Percentiles rank a stretch among this genome's conserved stretches.
phyloP scores from a whole-genome alignment of 805 yeast species.

The Sugiyamaella americana region DNA sequence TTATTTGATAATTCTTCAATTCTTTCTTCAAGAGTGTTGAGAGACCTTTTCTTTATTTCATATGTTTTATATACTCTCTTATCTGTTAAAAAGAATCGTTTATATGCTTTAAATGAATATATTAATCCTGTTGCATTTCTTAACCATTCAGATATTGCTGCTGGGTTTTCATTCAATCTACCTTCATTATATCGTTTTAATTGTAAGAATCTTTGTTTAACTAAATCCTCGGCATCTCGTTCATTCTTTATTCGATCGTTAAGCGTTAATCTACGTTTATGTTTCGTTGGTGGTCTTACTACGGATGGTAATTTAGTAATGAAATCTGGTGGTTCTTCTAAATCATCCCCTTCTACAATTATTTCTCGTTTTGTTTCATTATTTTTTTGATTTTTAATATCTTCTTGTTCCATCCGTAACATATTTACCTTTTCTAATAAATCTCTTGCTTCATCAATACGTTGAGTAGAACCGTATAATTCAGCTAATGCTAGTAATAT shows the following conservation, averaged over 20 bases:
- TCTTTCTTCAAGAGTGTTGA: conserved; percentile 57
- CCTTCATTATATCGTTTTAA: conserved; percentile 48
- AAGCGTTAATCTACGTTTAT: conserved; percentile 16
- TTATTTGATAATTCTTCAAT: conserved; percentile 21
- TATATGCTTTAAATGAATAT: conserved; percentile 72
- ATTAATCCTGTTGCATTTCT: conserved; percentile 76
- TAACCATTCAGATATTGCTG: conserved; percentile 75
- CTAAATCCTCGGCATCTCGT: conserved; percentile 50
- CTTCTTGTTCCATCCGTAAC: conserved; percentile 14
- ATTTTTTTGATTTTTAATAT: background rate
- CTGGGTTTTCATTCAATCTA: conserved; percentile 44
- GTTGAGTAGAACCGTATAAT: conserved; percentile 46
- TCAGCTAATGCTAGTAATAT: conserved; percentile 77
- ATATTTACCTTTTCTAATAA: conserved; percentile 26
- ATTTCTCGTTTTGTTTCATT: background rate
- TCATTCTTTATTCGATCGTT: conserved; percentile 53
- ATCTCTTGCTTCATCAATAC: conserved; percentile 28
- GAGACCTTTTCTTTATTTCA: background rate
- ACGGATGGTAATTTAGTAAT: background rate
- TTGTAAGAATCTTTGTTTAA: conserved; percentile 49
- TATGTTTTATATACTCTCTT: background rate
- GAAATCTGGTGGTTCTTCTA: background rate
- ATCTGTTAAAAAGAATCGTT: conserved; percentile 58
- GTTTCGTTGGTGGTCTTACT: background rate
- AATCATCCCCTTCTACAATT: conserved; percentile 2